These are phyloP conservation scores for Mycena albidolilacea DNA, from an alignment of 768 basidiomycete species.

Conservation along the genomic window DNA sequence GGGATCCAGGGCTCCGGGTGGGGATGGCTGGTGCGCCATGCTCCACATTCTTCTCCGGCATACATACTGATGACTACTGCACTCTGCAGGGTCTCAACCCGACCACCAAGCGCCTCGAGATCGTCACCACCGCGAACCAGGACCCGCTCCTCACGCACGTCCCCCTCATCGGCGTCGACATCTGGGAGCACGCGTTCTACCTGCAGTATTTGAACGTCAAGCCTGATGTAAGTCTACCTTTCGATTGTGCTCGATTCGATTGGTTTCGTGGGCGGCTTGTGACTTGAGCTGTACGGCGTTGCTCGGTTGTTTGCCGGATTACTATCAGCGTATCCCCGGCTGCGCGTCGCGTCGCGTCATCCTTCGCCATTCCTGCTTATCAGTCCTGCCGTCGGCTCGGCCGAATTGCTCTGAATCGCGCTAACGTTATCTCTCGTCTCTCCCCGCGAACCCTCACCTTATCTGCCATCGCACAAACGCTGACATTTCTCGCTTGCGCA, in stretches of 20 bases:
- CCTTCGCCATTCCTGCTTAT: not conserved
- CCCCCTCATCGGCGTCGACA: slow-evolving; percentile 41
- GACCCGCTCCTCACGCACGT: slow-evolving; percentile 81
- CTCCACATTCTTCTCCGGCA: slow-evolving; percentile 40
- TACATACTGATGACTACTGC: not conserved
- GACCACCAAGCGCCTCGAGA: slow-evolving; percentile 79
- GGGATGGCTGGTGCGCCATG: slow-evolving; percentile 89
- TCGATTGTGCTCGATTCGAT: not conserved
- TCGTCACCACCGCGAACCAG: slow-evolving; percentile 95
- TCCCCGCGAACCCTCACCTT: not conserved
- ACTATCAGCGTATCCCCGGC: too few relatives aligned
- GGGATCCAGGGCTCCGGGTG: slow-evolving; percentile 95
- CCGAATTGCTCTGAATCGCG: not conserved
- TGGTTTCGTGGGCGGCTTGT: too few relatives aligned
- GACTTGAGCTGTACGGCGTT: too few relatives aligned
- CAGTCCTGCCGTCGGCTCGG: too few relatives aligned
- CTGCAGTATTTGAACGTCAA: slow-evolving; percentile 97
- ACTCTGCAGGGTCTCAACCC: slow-evolving; percentile 76
- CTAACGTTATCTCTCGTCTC: not conserved
- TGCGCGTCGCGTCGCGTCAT: not conserved
- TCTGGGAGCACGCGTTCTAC: slow-evolving; percentile 66
- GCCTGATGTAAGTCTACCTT: slow-evolving; percentile 75
- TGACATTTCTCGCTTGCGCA: slow-evolving; percentile 43
- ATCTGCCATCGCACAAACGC: not conserved
- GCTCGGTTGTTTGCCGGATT: too few relatives aligned